These are phyloP conservation scores for Candida ascalaphidarum DNA, from an alignment of 805 yeast species.

Conservation along the genomic window DNA sequence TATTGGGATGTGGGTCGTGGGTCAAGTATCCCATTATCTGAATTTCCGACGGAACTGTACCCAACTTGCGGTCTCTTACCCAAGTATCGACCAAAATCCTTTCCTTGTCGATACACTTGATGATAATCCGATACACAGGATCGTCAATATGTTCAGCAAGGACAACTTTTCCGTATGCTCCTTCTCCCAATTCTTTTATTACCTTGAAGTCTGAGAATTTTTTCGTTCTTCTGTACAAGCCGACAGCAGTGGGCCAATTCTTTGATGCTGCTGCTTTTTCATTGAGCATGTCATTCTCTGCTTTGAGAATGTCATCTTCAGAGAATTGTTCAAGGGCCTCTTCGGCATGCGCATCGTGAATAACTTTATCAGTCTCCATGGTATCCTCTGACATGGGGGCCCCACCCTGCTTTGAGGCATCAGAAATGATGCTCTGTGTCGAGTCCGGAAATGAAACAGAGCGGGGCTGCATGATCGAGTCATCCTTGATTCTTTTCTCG, in stretches of 20 bases:
- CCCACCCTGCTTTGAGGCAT: too few relatives aligned
- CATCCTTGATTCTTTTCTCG: too few relatives aligned
- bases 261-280: slow-evolving; percentile 25
- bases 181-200: slow-evolving; percentile 81
- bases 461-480: background rate
- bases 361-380: slow-evolving; percentile 2
- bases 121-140: slow-evolving; percentile 57
- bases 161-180: slow-evolving; percentile 93
- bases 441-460: background rate
- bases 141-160: slow-evolving; percentile 63
- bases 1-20: slow-evolving; percentile 76
- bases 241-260: slow-evolving; percentile 46
- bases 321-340: too few relatives aligned
- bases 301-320: slow-evolving; percentile 34
- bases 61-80: slow-evolving; percentile 87
- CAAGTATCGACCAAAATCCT: slow-evolving; percentile 93
- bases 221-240: slow-evolving; percentile 62
- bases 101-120: slow-evolving; percentile 87
- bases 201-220: slow-evolving; percentile 63
- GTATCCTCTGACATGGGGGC: background rate
- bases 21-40: slow-evolving; percentile 83
- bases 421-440: too few relatives aligned
- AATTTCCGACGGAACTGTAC: slow-evolving; percentile 95
- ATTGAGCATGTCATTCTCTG: slow-evolving; percentile 38
- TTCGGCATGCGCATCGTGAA: too few relatives aligned